Evolutionary conservation across 208 protist genomes (phyloP).

Genomic region (Vickermania ingenoplastis): DNA sequence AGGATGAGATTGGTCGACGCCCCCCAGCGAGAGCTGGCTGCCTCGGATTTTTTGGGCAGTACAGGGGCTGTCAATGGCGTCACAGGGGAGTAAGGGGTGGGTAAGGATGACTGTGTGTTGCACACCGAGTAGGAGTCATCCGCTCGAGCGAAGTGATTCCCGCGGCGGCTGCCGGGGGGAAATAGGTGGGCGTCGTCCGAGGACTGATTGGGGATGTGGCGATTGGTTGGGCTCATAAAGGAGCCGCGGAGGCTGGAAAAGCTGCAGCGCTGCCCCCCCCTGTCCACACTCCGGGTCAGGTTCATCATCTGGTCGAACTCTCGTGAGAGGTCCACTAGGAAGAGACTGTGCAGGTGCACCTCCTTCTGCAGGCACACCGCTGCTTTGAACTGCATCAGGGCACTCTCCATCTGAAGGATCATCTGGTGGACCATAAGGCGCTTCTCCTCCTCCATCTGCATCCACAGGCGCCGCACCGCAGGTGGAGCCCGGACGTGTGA

Average conservation of each 20-base stretch:
- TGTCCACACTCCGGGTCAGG: not conserved
- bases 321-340: not conserved
- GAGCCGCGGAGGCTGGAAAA: not conserved
- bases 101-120: too few relatives aligned
- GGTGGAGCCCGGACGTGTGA: not conserved
- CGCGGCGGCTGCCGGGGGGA: too few relatives aligned
- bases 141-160: too few relatives aligned
- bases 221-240: not conserved
- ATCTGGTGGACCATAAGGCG: slow-evolving; percentile 1
- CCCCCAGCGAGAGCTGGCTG: not conserved
- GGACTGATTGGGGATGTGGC: too few relatives aligned
- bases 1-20: not conserved
- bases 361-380: not conserved
- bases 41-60: not conserved
- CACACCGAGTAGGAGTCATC: too few relatives aligned
- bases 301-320: not conserved
- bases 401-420: not conserved
- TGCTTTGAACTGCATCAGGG: not conserved
- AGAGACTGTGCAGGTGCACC: not conserved
- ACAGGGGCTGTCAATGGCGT: not conserved
- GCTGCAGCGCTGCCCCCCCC: not conserved
- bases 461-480: slow-evolving; percentile 1
- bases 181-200: too few relatives aligned
- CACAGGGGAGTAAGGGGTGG: not conserved
- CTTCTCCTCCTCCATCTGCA: slow-evolving; percentile 7